phyloP scores from a whole-genome alignment of 805 yeast genomes.

The Candida nemodendra region DNA sequence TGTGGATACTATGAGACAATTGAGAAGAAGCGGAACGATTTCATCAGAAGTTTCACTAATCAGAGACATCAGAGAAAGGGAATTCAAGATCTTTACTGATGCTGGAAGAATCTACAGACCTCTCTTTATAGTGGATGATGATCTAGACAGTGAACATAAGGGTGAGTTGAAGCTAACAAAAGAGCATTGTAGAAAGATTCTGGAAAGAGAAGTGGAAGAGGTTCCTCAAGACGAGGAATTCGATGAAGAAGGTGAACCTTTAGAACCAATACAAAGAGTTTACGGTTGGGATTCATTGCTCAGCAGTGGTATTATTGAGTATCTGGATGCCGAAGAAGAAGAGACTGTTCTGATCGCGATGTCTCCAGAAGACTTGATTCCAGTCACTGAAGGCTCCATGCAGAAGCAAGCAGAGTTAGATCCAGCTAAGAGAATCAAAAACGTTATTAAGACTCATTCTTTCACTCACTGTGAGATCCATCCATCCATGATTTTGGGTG shows the following conservation, averaged over 20 bases:
- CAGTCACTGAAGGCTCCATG: slow-evolving; percentile 41
- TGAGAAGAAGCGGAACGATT: slow-evolving; percentile 94
- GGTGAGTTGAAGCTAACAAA: slow-evolving; percentile 83
- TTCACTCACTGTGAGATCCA: slow-evolving; percentile 99
- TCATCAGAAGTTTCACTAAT: slow-evolving; percentile 95
- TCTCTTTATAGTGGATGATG: slow-evolving; percentile 88
- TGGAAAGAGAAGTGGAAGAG: slow-evolving; percentile 63
- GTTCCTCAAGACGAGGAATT: slow-evolving; percentile 43
- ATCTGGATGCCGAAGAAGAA: slow-evolving; percentile 98
- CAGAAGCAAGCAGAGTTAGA: slow-evolving; percentile 48
- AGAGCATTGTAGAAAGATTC: slow-evolving; percentile 73
- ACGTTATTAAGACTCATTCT: slow-evolving; percentile 55
- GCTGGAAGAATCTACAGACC: slow-evolving; percentile 99
- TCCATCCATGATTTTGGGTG: slow-evolving; percentile 98
- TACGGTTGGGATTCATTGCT: slow-evolving; percentile 87
- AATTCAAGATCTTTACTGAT: slow-evolving; percentile 93
- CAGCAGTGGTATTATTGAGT: slow-evolving; percentile 86
- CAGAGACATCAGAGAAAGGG: slow-evolving; percentile 95
- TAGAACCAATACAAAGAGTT: slow-evolving; percentile 38
- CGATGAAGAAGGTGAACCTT: slow-evolving; percentile 46
- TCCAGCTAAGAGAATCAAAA: slow-evolving; percentile 83
- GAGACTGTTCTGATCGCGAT: slow-evolving; percentile 98
- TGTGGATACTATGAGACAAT: slow-evolving; percentile 83
- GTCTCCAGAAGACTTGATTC: slow-evolving; percentile 95
- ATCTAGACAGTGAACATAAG: slow-evolving; percentile 60